Evolutionary conservation across 768 basidiomycete genomes (phyloP), one percentile per base, ranked within the genome.

Genomic region (Mycena amicta): DNA sequence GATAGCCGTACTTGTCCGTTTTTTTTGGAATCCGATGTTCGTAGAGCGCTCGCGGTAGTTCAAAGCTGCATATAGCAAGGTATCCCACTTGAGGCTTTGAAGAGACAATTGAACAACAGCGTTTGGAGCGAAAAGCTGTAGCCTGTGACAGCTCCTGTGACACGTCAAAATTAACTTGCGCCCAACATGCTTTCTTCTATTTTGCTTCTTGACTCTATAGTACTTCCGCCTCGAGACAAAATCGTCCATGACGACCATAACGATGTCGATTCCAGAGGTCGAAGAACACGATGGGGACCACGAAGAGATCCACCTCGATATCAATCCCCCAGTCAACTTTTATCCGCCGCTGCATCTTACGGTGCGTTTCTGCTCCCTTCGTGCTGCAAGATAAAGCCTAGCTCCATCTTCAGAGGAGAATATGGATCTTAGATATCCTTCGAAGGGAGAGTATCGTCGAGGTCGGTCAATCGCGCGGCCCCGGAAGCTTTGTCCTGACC

Each of bases 391-490:
- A n/a, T n/a, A n/a, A n/a, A n/a, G n/a, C n/a, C n/a, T n/a, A n/a
- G n/a, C n/a, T n/a, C n/a, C n/a, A n/a, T n/a, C 79, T 87, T 23
- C 88, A 92, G 67, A 78, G 89, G 33, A 79, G 85, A 47, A 83
- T 87, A 54, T 92, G 90, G 90, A 77, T 89, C 13, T 75, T 92
- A 1, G 80, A 88, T 62, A 72, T 81, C 23, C 70, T 92, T 26
- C 75, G 89, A 26, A 76, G 80, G 28, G 85, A 89, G 62, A 71
- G 71, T 20, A 77, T 88, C 33, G 74, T 80, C 12, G 75, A 81
- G 69, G 88, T 86, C 60, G 52, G 77, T 68, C 4, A 55, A 15
- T 3, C 33, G 18, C 20, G 4, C 27, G 45, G 31, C 33, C 25
- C 51, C 45, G n/a, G n/a, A n/a, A n/a, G n/a, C n/a, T 50, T 51